Percentiles rank a stretch among this genome's conserved stretches.
These are phyloP conservation scores for Naegleria gruberi DNA, from an alignment of 208 protist genomes.

Conservation along the genomic window DNA sequence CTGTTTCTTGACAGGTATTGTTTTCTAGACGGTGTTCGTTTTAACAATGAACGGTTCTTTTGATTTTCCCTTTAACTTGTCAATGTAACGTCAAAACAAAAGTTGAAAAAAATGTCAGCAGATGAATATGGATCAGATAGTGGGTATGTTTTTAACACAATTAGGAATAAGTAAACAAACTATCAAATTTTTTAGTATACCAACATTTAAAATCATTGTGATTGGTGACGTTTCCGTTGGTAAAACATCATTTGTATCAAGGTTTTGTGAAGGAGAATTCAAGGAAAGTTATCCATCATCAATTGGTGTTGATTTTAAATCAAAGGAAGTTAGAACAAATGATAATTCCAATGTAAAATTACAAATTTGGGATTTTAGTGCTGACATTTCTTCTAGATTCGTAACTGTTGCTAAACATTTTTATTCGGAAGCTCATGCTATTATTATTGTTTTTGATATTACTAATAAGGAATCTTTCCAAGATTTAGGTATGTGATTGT, in stretches of 20 bases:
- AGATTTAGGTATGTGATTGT: neutral
- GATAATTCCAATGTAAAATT: neutral
- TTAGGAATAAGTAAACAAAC: no score
- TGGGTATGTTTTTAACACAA: neutral
- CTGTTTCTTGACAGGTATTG: no score
- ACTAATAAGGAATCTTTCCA: slow-evolving; percentile 11
- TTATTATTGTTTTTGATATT: slow-evolving; percentile 12
- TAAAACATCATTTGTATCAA: neutral
- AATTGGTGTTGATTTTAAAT: neutral
- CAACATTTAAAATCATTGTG: neutral
- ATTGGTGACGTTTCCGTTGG: neutral
- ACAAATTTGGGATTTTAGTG: neutral
- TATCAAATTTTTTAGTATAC: neutral
- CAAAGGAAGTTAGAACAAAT: neutral
- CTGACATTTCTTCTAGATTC: neutral
- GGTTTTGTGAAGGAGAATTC: neutral
- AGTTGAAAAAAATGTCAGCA: neutral
- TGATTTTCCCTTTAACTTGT: no score
- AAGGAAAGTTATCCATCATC: neutral
- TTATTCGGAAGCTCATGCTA: neutral
- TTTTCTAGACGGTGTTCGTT: no score
- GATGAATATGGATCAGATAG: neutral
- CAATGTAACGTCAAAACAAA: no score
- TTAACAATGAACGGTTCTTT: no score
- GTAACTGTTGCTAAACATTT: neutral